Conservation (phyloP, 441 rosid species). For the Aleurites moluccanus region DNA sequence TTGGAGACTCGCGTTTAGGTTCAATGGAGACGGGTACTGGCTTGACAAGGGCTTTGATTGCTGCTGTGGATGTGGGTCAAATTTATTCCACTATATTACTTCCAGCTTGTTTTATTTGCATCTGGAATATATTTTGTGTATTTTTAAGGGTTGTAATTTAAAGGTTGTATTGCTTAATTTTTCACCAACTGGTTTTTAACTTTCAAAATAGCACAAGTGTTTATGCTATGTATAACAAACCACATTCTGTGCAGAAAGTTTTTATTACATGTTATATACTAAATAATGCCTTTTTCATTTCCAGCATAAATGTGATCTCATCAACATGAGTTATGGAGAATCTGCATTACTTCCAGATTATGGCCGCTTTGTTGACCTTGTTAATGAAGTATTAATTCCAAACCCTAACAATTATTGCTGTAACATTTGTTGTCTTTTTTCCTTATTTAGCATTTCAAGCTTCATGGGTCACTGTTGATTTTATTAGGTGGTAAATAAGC, state of each 20-base stretch:
- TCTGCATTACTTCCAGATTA: constrained; percentile 84
- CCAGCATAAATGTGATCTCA: constrained; percentile 97
- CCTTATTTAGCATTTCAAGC: background rate
- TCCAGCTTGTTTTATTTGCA: background rate
- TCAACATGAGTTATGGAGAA: constrained; percentile 99
- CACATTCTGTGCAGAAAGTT: background rate
- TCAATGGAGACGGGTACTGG: constrained; percentile 99
- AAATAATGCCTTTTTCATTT: constrained; percentile 12
- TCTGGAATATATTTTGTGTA: background rate
- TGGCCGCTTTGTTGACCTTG: constrained; percentile 98
- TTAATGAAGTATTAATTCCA: constrained; percentile 67
- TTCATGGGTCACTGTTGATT: constrained; percentile 10
- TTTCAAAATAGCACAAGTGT: background rate
- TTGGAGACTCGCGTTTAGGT: constrained; percentile 92
- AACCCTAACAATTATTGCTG: constrained; percentile 26
- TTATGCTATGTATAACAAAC: background rate
- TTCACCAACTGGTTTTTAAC: background rate
- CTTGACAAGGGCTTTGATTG: constrained; percentile 88
- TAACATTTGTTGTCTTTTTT: constrained; percentile 13
- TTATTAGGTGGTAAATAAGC: constrained; percentile 83
- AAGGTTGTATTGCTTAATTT: background rate
- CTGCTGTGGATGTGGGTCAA: constrained; percentile 81
- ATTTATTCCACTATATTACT: background rate
- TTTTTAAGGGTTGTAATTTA: background rate
- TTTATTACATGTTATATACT: background rate